Evolutionary conservation across 768 basidiomycete genomes (phyloP).

Genomic region (Suillus subalutaceus): DNA sequence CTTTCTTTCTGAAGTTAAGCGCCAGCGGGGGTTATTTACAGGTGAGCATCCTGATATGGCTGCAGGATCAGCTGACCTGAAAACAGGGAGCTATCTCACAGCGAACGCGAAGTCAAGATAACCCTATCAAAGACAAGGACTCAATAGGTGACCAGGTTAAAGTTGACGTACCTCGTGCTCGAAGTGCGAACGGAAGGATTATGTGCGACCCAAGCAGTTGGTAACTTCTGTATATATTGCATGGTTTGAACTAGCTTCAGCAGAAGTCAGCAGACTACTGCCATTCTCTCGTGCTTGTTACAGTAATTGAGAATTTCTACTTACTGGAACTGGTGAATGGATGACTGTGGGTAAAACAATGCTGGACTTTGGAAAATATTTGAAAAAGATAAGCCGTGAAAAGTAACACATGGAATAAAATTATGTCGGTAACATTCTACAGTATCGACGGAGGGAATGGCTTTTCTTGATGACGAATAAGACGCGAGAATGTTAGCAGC

Average conservation of each 20-base stretch:
- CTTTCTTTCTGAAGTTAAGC: constrained; percentile 5
- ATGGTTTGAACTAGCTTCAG: neutral
- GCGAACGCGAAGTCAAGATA: constrained; percentile 6
- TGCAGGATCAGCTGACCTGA: neutral
- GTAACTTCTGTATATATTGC: neutral
- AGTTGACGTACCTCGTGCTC: constrained; percentile 9
- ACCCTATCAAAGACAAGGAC: constrained; percentile 1
- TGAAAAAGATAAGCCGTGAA: too few relatives aligned
- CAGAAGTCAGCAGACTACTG: neutral
- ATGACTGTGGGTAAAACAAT: too few relatives aligned
- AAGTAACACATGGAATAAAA: too few relatives aligned
- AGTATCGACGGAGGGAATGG: too few relatives aligned
- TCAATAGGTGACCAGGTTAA: constrained; percentile 1
- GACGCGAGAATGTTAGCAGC: too few relatives aligned
- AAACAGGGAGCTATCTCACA: neutral
- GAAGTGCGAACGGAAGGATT: neutral
- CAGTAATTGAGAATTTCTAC: neutral
- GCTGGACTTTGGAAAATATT: too few relatives aligned
- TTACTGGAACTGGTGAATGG: neutral
- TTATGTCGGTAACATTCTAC: too few relatives aligned
- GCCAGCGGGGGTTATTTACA: neutral
- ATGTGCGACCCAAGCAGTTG: neutral
- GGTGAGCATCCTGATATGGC: neutral
- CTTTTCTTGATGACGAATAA: too few relatives aligned
- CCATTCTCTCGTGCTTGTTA: neutral